phyloP scores from a whole-genome alignment of 805 yeast genomes.

The Yamadazyma sp. region DNA sequence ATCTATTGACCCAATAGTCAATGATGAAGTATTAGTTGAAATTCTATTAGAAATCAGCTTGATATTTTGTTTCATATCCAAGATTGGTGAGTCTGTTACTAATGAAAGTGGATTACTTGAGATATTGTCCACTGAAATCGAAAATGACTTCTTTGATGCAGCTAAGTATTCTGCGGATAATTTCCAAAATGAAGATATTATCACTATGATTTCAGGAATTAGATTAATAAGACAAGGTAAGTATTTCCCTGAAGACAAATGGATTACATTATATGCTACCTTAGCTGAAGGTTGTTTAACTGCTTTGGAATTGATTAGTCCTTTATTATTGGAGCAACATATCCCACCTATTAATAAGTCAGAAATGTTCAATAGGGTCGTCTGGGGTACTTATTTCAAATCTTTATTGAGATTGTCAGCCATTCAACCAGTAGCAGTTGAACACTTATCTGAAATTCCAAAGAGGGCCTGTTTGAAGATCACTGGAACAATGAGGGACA shows the following conservation, averaged over 20 bases:
- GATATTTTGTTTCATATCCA: conserved; percentile 54
- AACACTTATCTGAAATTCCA: conserved; percentile 70
- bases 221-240: conserved; percentile 50
- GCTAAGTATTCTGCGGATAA: conserved; percentile 38
- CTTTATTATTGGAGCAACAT: conserved; percentile 45
- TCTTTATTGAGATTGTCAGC: conserved; percentile 57
- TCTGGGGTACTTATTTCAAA: conserved; percentile 69
- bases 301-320: conserved; percentile 51
- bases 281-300: conserved; percentile 55
- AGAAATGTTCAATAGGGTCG: conserved; percentile 51
- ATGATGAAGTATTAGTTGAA: conserved; percentile 68
- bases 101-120: conserved; percentile 41
- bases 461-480: conserved; percentile 65
- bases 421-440: conserved; percentile 65
- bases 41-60: conserved; percentile 66
- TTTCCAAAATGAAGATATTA: conserved; percentile 42
- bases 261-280: conserved; percentile 68
- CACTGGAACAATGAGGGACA: conserved; percentile 59
- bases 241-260: conserved; percentile 64
- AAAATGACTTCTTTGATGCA: conserved; percentile 39
- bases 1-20: conserved; percentile 72
- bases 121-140: conserved; percentile 30
- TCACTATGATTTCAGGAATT: conserved; percentile 46
- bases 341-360: conserved; percentile 52
- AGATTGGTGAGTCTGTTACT: conserved; percentile 43